These are phyloP conservation scores for Suillus fuscotomentosus DNA, from an alignment of 768 basidiomycete species.

Conservation along the genomic window DNA sequence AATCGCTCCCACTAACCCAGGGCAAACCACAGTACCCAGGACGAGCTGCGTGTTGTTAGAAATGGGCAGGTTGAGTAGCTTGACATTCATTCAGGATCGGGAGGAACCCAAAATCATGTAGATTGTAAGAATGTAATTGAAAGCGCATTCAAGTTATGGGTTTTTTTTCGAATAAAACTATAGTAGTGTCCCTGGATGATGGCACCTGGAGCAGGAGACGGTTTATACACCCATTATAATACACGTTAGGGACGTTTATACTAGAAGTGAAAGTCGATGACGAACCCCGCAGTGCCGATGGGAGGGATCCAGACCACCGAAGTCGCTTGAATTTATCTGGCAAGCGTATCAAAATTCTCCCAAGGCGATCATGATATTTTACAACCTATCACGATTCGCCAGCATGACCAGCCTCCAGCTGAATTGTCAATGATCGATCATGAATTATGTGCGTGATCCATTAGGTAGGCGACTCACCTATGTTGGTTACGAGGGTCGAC, in stretches of 20 bases:
- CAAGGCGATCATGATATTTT: no score
- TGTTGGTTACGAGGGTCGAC: no score
- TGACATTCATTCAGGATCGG: neutral
- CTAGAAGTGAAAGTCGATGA: no score
- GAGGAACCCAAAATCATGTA: neutral
- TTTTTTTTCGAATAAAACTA: neutral
- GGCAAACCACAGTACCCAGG: neutral
- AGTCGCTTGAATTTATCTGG: no score
- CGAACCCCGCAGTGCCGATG: no score
- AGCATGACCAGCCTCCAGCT: neutral
- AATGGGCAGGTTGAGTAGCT: neutral
- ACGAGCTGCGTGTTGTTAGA: neutral
- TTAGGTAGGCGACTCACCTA: no score
- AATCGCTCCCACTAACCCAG: neutral
- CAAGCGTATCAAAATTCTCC: no score
- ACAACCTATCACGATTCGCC: neutral
- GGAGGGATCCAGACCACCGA: no score
- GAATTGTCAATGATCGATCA: no score
- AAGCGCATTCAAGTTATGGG: neutral
- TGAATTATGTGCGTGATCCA: no score
- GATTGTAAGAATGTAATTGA: neutral
- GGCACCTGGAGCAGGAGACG: neutral
- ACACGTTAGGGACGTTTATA: no score
- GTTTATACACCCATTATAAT: no score
- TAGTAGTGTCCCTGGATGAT: neutral